These are phyloP conservation scores for Candida pini DNA, from an alignment of 805 yeast genomes.

Conservation along the genomic window DNA sequence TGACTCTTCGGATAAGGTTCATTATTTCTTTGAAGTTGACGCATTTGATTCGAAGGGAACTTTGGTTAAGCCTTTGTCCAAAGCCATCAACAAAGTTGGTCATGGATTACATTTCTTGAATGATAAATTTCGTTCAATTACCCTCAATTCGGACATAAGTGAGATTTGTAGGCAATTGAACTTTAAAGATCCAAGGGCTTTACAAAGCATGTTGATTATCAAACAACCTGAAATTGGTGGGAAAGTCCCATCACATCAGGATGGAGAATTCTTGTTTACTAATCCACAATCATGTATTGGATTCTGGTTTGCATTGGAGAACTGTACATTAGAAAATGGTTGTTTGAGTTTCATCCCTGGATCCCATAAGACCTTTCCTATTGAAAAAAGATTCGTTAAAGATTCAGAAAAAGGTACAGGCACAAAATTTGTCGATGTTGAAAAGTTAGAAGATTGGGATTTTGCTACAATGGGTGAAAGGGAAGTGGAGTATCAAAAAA, in stretches of 20 bases:
- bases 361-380: conserved; percentile 52
- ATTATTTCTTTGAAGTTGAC: conserved; percentile 66
- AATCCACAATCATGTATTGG: conserved; percentile 69
- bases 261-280: conserved; percentile 67
- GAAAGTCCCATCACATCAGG: conserved; percentile 74
- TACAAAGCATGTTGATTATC: conserved; percentile 75
- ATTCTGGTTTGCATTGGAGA: conserved; percentile 78
- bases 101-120: conserved; percentile 66
- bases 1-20: conserved; percentile 61
- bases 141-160: conserved; percentile 45
- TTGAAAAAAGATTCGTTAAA: conserved; percentile 60
- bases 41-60: conserved; percentile 54
- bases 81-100: conserved; percentile 71
- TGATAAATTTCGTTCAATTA: conserved; percentile 40
- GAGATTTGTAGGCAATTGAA: conserved; percentile 48
- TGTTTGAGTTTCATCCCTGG: conserved; percentile 68
- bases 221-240: conserved; percentile 73
- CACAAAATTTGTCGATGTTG: conserved; percentile 44
- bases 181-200: conserved; percentile 59
- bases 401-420: conserved; percentile 43
- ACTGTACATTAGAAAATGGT: conserved; percentile 62
- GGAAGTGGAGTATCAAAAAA: conserved; percentile 20
- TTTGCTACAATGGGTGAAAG: conserved; percentile 18
- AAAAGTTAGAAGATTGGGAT: conserved; percentile 16
- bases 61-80: conserved; percentile 45